These are phyloP conservation scores for Kwoniella newhampshirensis DNA, from an alignment of 768 basidiomycete genomes.

Conservation along the genomic window DNA sequence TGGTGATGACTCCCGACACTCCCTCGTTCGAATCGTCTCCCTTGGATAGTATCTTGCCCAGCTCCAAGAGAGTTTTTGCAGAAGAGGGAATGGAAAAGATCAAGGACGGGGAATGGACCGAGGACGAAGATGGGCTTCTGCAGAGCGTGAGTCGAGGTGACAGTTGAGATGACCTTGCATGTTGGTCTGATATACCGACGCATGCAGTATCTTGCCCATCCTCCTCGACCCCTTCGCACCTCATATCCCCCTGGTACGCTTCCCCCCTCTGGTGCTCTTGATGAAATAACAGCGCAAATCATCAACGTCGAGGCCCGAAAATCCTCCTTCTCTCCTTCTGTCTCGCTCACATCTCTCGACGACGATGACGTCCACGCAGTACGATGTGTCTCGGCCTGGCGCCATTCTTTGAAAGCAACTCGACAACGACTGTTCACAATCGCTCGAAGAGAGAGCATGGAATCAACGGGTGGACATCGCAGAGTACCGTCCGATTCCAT, in stretches of 20 bases:
- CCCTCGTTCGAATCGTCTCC: slow-evolving; percentile 29
- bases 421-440: slow-evolving; percentile 38
- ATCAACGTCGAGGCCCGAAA: slow-evolving; percentile 26
- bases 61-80: background rate
- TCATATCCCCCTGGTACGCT: slow-evolving; percentile 46
- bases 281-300: slow-evolving; percentile 44
- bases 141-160: slow-evolving; percentile 31
- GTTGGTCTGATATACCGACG: background rate
- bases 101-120: slow-evolving; percentile 29
- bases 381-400: slow-evolving; percentile 21
- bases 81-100: background rate
- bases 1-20: slow-evolving; percentile 40
- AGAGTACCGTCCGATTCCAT: slow-evolving; percentile 33
- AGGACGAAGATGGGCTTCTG: slow-evolving; percentile 37
- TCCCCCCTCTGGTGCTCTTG: slow-evolving; percentile 41
- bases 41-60: slow-evolving; percentile 7
- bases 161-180: background rate
- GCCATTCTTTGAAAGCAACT: slow-evolving; percentile 41
- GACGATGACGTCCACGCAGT: slow-evolving; percentile 11
- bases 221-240: slow-evolving; percentile 27
- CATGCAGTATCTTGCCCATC: slow-evolving; percentile 39
- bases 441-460: slow-evolving; percentile 41
- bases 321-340: slow-evolving; percentile 16
- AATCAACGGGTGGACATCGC: slow-evolving; percentile 36
- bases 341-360: background rate